Conservation (phyloP, 345 rosid genomes). For the Eucalyptus sp. region DNA sequence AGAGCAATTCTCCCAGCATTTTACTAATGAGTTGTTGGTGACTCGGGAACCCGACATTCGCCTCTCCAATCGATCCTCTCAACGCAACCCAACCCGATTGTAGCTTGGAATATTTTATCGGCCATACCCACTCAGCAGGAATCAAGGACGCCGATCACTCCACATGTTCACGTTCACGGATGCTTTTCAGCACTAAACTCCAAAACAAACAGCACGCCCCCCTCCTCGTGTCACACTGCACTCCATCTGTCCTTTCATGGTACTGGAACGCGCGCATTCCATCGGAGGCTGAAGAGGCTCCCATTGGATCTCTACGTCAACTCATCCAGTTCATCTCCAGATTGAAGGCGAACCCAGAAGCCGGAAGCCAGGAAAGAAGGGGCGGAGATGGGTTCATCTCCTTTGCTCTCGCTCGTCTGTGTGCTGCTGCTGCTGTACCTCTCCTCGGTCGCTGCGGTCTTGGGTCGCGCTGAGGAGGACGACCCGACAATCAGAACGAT, state of each 20-base stretch:
- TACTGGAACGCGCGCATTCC: neutral
- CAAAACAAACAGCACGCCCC: neutral
- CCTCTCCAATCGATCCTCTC: no score
- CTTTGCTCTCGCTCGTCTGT: neutral
- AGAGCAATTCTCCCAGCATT: neutral
- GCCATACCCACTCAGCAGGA: neutral
- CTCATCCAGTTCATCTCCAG: neutral
- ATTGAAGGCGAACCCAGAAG: neutral
- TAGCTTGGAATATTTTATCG: neutral
- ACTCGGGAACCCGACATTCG: neutral
- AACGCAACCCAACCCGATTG: neutral
- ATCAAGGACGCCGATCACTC: neutral
- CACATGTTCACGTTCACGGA: neutral
- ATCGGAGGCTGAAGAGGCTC: neutral
- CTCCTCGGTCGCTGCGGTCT: conserved; percentile 10
- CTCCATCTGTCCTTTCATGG: neutral
- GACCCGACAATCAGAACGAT: conserved; percentile 53
- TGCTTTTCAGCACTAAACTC: neutral
- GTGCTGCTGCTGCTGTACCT: conserved; percentile 4
- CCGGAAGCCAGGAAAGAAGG: neutral
- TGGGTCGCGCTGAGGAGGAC: conserved; percentile 17
- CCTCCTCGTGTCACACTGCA: neutral
- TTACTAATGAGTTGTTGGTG: neutral
- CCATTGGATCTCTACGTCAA: neutral
- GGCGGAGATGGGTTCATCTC: conserved; percentile 11